Conservation (phyloP, 345 rosid genomes). For the Camelina sativa region DNA sequence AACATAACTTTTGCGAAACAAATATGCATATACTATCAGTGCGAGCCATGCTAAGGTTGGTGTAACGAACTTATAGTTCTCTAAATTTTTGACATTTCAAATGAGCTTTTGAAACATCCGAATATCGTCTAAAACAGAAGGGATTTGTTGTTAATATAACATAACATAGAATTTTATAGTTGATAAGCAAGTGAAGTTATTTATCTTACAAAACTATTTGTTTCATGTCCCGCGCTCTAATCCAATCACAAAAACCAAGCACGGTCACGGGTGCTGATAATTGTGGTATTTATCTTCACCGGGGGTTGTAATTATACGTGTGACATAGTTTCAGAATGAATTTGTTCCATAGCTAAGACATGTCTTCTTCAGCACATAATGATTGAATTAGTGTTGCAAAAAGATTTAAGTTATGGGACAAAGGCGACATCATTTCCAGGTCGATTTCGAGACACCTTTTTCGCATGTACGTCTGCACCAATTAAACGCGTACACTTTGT, state of each 20-base stretch:
- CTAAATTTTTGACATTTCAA: too few relatives aligned
- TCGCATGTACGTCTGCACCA: slow-evolving; percentile 34
- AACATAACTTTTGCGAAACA: too few relatives aligned
- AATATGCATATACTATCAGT: too few relatives aligned
- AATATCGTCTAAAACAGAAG: too few relatives aligned
- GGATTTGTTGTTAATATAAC: too few relatives aligned
- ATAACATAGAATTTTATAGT: background rate
- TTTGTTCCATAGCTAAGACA: slow-evolving; percentile 30
- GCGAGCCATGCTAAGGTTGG: too few relatives aligned
- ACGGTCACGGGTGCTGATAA: background rate
- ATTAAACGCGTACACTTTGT: slow-evolving; percentile 14
- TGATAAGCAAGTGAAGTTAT: background rate
- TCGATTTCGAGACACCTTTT: slow-evolving; percentile 42
- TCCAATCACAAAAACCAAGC: slow-evolving; percentile 5
- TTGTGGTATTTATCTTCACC: slow-evolving; percentile 18
- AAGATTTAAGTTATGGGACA: slow-evolving; percentile 26
- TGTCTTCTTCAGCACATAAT: slow-evolving; percentile 26
- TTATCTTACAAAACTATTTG: background rate
- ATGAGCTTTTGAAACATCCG: too few relatives aligned
- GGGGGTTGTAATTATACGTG: slow-evolving; percentile 33
- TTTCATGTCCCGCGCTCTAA: slow-evolving; percentile 1
- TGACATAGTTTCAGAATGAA: slow-evolving; percentile 1
- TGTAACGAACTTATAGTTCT: too few relatives aligned
- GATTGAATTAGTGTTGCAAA: slow-evolving; percentile 20
- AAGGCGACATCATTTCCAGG: slow-evolving; percentile 32